phyloP scores from a whole-genome alignment of 371 early-diverging fungal genomes.

The Coemansia sp. region DNA sequence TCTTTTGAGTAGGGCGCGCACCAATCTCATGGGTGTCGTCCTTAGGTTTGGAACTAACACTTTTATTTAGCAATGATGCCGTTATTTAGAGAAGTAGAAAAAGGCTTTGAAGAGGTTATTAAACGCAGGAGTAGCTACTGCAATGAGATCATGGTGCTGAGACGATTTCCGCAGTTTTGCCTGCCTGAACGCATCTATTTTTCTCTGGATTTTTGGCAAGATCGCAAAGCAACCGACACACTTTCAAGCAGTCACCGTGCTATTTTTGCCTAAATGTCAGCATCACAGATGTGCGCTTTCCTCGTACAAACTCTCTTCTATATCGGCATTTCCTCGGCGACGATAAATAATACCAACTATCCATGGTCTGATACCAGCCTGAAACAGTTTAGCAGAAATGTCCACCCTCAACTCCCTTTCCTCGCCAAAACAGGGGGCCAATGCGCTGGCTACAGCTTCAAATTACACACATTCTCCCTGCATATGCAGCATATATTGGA shows the following conservation, averaged over 20 bases:
- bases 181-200: neutral
- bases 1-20: constrained; percentile 49
- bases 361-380: neutral
- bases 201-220: neutral
- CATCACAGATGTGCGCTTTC: neutral
- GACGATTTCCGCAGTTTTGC: neutral
- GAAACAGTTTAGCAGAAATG: neutral
- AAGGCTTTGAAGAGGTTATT: neutral
- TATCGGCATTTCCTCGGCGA: neutral
- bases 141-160: neutral
- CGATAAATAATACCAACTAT: neutral
- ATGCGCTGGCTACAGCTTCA: neutral
- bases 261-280: neutral
- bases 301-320: neutral
- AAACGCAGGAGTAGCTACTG: neutral
- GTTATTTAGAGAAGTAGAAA: neutral
- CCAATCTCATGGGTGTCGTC: constrained; percentile 30
- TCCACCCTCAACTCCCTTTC: neutral
- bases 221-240: no score
- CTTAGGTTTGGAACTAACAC: constrained; percentile 52
- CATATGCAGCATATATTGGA: constrained; percentile 9
- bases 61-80: neutral
- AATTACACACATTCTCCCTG: neutral
- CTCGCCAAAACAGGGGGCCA: neutral
- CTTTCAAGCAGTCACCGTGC: neutral